Conservation (phyloP, 306 rosid species). For the Castanea sativa region DNA sequence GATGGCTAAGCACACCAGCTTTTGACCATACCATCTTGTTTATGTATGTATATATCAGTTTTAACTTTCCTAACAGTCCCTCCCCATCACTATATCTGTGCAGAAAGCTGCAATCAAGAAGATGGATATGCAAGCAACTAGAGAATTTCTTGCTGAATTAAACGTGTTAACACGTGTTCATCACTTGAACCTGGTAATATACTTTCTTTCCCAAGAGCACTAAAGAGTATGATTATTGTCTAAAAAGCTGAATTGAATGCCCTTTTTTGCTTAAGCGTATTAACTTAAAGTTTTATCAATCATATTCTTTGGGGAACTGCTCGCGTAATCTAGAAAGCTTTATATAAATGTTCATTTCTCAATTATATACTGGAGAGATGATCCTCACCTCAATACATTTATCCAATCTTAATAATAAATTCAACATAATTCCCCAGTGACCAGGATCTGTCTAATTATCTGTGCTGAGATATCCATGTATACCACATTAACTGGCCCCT, state of each 20-base stretch:
- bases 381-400: not conserved
- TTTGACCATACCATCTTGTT: slow-evolving; percentile 5
- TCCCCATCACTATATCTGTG: slow-evolving; percentile 15
- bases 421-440: too few relatives aligned
- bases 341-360: not conserved
- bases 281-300: not conserved
- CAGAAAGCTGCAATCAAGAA: slow-evolving; percentile 89
- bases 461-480: not conserved
- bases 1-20: slow-evolving; percentile 12
- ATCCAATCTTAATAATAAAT: too few relatives aligned
- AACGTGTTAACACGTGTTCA: slow-evolving; percentile 87
- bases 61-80: slow-evolving; percentile 19
- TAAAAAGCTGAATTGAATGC: not conserved
- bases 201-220: slow-evolving; percentile 7
- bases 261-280: not conserved
- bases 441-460: not conserved
- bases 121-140: slow-evolving; percentile 91
- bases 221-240: not conserved
- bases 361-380: not conserved
- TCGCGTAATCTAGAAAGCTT: not conserved
- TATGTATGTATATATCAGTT: slow-evolving; percentile 10
- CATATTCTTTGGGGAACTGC: not conserved
- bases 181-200: slow-evolving; percentile 82
- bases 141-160: slow-evolving; percentile 81
- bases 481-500: not conserved